These are phyloP conservation scores for Coniella vitis DNA, from an alignment of 2,329 filamentous ascomycete genomes.

Conservation along the genomic window DNA sequence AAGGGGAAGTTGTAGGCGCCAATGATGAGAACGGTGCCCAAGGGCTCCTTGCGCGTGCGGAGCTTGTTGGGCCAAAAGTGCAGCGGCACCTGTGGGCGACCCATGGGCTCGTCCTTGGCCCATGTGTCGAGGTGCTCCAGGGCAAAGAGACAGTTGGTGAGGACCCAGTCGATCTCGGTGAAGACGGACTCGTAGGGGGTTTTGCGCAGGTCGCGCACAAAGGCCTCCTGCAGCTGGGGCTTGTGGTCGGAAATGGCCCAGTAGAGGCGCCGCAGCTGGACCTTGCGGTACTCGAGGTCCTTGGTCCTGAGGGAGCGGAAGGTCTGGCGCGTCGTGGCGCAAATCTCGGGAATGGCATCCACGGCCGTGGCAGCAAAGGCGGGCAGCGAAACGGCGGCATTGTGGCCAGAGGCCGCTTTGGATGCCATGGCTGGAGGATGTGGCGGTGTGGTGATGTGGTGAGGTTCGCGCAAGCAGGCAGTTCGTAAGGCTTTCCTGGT, in stretches of 20 bases:
- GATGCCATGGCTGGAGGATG: conserved; percentile 2
- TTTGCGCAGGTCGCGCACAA: conserved; percentile 73
- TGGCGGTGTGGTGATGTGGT: background rate
- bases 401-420: conserved; percentile 25
- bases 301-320: conserved; percentile 78
- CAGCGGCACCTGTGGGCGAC: conserved; percentile 54
- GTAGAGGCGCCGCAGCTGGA: conserved; percentile 89
- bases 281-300: conserved; percentile 70
- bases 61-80: conserved; percentile 64
- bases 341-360: conserved; percentile 56
- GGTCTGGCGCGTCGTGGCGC: conserved; percentile 56
- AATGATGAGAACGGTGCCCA: conserved; percentile 79
- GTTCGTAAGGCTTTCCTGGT: too few relatives aligned
- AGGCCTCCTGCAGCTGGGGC: conserved; percentile 65
- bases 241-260: conserved; percentile 83
- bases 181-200: conserved; percentile 65
- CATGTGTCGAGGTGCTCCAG: conserved; percentile 74
- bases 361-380: conserved; percentile 56
- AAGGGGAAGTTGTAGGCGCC: conserved; percentile 93
- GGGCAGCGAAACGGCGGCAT: conserved; percentile 29
- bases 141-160: conserved; percentile 75
- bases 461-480: too few relatives aligned
- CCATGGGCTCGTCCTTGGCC: conserved; percentile 71
- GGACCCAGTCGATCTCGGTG: conserved; percentile 69
- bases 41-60: conserved; percentile 76